Percentiles rank a stretch among this genome's conserved stretches.
These are phyloP conservation scores for Pneumocystis sp. DNA, from an alignment of 1,139 yeast genomes.

Conservation along the genomic window DNA sequence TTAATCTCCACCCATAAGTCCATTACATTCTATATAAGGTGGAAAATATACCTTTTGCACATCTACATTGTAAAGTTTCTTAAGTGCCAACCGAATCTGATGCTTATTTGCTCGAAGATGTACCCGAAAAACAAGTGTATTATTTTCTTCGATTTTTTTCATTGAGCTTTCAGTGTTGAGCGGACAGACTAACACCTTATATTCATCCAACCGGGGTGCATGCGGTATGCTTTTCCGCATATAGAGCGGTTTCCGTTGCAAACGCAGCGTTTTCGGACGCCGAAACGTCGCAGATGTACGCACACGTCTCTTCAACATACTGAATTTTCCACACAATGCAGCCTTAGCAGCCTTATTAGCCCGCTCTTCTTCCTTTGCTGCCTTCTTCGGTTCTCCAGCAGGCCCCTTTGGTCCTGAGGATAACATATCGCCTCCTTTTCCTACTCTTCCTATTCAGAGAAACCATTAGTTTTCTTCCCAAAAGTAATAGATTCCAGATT, in stretches of 20 bases:
- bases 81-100: slow-evolving; percentile 96
- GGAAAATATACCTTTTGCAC: slow-evolving; percentile 72
- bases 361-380: slow-evolving; percentile 30
- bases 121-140: slow-evolving; percentile 98
- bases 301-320: slow-evolving; percentile 79
- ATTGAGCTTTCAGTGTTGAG: slow-evolving; percentile 97
- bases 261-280: slow-evolving; percentile 92
- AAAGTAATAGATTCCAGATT: too few species aligned
- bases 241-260: slow-evolving; percentile 89
- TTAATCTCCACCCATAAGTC: neutral
- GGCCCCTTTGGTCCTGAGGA: neutral
- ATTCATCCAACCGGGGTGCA: slow-evolving; percentile 91
- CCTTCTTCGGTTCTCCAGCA: neutral
- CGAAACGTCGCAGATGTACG: slow-evolving; percentile 94
- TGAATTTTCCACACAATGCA: slow-evolving; percentile 93
- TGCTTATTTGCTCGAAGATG: slow-evolving; percentile 92
- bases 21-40: slow-evolving; percentile 34
- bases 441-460: neutral
- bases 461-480: too few species aligned
- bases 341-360: slow-evolving; percentile 98
- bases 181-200: slow-evolving; percentile 89
- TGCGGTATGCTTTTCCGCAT: slow-evolving; percentile 94
- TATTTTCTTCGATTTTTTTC: slow-evolving; percentile 98
- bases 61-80: slow-evolving; percentile 95
- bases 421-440: neutral